Conservation (phyloP, 2,329 filamentous ascomycete species). For the Tolypocladium nubicola region DNA sequence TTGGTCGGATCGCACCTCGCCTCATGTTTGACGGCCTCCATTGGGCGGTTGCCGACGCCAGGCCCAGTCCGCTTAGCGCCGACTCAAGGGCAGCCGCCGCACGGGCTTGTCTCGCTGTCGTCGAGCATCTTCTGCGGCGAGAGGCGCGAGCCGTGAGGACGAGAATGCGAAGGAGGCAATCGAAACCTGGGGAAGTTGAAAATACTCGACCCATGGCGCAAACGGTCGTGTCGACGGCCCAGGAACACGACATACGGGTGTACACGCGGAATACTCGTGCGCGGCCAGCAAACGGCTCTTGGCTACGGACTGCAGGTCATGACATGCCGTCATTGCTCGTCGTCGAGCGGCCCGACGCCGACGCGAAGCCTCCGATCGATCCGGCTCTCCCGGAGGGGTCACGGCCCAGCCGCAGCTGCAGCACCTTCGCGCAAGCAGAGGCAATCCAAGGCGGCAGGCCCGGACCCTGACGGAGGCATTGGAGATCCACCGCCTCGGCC, state of each 20-base stretch:
- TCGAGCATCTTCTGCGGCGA: neutral
- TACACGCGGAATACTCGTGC: no score
- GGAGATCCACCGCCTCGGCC: neutral
- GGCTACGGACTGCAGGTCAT: neutral
- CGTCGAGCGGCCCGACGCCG: neutral
- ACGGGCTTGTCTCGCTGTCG: neutral
- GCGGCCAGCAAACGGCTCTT: neutral
- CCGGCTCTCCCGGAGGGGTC: neutral
- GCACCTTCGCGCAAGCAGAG: neutral
- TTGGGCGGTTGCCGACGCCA: neutral
- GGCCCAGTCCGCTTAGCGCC: neutral
- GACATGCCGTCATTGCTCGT: neutral
- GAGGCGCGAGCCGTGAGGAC: neutral
- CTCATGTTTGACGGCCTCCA: neutral
- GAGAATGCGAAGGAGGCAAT: neutral
- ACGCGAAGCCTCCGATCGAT: neutral
- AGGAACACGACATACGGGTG: neutral
- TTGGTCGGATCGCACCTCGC: neutral
- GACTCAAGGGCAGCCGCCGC: neutral
- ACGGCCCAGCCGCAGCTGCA: neutral
- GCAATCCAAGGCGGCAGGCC: neutral
- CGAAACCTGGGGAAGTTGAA: slow-evolving; percentile 1
- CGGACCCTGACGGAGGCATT: neutral
- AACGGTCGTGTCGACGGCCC: neutral
- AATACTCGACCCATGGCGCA: neutral